A percentile compares a stretch with the other conserved stretches of the same genome.
These are phyloP conservation scores for Ceratonia siliqua DNA, from an alignment of 306 rosid species.

Conservation along the genomic window DNA sequence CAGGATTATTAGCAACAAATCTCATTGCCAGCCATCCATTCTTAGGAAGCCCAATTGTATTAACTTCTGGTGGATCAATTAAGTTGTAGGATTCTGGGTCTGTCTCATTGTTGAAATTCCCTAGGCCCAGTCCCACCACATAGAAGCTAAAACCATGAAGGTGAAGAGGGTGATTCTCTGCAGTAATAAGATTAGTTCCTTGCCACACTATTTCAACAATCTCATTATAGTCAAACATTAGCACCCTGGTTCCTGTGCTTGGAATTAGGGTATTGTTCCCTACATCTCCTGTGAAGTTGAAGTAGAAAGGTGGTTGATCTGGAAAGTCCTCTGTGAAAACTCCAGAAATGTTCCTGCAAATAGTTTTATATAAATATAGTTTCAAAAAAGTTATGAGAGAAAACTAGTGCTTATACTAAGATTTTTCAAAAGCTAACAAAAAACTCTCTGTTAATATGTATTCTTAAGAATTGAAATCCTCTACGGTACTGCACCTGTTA, in stretches of 20 bases:
- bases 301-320: constrained; percentile 19
- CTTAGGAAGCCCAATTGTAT: constrained; percentile 47
- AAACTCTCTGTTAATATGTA: no score
- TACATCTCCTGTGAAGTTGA: constrained; percentile 47
- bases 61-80: constrained; percentile 48
- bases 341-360: constrained; percentile 36
- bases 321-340: constrained; percentile 41
- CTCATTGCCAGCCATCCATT: constrained; percentile 51
- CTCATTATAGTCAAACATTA: constrained; percentile 33
- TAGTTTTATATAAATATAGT: neutral
- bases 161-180: constrained; percentile 59
- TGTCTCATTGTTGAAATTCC: constrained; percentile 33
- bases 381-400: neutral
- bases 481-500: no score
- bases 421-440: no score
- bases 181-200: constrained; percentile 37
- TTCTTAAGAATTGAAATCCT: no score
- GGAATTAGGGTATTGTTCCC: constrained; percentile 24
- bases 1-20: constrained; percentile 46
- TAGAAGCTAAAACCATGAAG: constrained; percentile 53
- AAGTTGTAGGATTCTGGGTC: constrained; percentile 38
- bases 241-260: constrained; percentile 31
- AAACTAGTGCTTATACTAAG: neutral
- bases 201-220: constrained; percentile 50
- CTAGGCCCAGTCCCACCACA: constrained; percentile 39